A percentile compares a stretch with the other conserved stretches of the same genome.
Conservation (phyloP, 805 yeast species). For the Lipomyces sp. region DNA sequence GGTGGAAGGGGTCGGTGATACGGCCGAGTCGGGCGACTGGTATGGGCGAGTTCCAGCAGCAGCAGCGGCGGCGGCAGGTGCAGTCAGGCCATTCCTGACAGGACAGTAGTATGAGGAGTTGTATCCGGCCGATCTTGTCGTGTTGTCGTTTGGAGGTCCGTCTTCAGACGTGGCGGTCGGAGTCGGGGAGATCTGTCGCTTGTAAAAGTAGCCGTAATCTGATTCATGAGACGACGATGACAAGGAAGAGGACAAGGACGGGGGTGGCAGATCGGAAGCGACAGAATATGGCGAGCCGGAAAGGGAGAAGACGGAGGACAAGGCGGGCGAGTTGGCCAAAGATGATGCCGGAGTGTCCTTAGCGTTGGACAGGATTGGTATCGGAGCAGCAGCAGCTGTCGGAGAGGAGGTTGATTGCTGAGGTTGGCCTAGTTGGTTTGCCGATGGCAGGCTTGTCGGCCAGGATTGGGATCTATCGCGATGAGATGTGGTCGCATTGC, state of each 20-base stretch:
- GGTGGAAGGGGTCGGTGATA: slow-evolving; percentile 6
- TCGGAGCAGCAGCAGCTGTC: not conserved
- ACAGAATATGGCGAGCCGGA: slow-evolving; percentile 8
- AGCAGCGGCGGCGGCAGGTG: not conserved
- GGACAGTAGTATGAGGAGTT: not conserved
- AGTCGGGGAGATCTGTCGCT: not conserved
- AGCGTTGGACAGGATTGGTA: not conserved
- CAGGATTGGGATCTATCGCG: not conserved
- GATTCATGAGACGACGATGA: no score
- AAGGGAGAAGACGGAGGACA: slow-evolving; percentile 5
- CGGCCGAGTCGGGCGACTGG: not conserved
- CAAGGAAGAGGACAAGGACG: not conserved
- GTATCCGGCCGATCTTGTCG: not conserved
- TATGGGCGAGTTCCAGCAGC: not conserved
- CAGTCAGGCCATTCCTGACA: not conserved
- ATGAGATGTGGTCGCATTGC: not conserved
- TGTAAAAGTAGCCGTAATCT: not conserved
- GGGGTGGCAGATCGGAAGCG: slow-evolving; percentile 7
- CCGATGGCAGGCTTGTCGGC: not conserved
- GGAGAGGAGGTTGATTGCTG: not conserved
- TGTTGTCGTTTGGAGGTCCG: no score
- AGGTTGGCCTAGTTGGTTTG: not conserved
- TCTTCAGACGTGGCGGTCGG: not conserved
- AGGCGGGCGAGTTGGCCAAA: not conserved
- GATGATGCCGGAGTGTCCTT: not conserved